Percentiles rank a stretch among this genome's conserved stretches.
These are phyloP conservation scores for Populus hybrid DNA, from an alignment of 441 rosid species.

Conservation along the genomic window DNA sequence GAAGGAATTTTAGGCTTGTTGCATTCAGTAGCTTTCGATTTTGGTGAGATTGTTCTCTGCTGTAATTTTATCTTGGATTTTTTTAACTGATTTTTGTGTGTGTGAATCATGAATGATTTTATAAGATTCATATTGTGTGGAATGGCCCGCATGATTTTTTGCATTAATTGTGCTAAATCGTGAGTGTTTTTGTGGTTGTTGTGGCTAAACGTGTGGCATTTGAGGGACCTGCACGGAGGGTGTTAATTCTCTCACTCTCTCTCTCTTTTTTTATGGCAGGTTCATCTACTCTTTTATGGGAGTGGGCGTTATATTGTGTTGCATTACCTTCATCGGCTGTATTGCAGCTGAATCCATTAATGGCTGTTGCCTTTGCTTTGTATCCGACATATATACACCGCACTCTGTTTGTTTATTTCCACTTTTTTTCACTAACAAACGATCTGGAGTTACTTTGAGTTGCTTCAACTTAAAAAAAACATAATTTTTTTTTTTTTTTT, in stretches of 20 bases:
- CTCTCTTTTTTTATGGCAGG: constrained; percentile 45
- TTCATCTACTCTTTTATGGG: constrained; percentile 91
- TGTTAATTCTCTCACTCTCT: constrained; percentile 7
- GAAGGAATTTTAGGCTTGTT: not conserved
- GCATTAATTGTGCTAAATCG: not conserved
- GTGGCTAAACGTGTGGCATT: not conserved
- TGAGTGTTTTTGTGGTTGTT: constrained; percentile 1
- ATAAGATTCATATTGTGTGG: not conserved
- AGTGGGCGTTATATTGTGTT: constrained; percentile 64
- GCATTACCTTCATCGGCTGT: constrained; percentile 69
- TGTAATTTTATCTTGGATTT: not conserved
- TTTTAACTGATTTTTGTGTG: not conserved
- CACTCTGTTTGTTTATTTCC: constrained; percentile 1
- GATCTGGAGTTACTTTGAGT: not conserved
- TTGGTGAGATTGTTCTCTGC: not conserved
- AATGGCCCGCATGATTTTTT: not conserved
- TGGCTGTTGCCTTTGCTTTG: constrained; percentile 91
- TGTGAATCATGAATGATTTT: not conserved
- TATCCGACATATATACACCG: constrained; percentile 46
- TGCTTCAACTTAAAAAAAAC: not conserved
- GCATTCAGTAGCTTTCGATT: not conserved
- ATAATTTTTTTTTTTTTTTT: not conserved
- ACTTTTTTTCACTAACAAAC: not conserved
- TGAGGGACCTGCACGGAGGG: not conserved
- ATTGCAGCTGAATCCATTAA: constrained; percentile 80